Base-by-base conservation (phyloP, 768 basidiomycete species). In the Phaeotremella skinneri region DNA sequence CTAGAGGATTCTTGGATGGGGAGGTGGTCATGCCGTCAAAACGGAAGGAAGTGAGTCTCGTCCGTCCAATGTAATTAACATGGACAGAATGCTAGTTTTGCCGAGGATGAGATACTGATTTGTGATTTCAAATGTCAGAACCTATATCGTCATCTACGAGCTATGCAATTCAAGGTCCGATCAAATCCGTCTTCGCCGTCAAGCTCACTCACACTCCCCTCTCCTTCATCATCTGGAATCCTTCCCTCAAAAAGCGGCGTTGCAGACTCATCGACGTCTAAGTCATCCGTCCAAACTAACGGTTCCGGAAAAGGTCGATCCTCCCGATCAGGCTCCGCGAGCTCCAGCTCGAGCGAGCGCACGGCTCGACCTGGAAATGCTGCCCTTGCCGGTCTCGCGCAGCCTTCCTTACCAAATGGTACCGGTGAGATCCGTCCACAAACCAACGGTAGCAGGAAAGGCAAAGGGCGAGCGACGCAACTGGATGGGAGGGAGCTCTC, bases 11-110 rank as follows among this genome's bases (percentile, higher is more conserved):
- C 21, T 49, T 74, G 41, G 72, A 71, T 30, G 66, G 69, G 14
- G 72, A 74, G 23, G 51, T 30, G 2, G 55, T 74, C 3, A 63
- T 74, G 64, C 48, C 60, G 17, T 64, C 66, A 25, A 71, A 68
- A 60, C 58, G 69, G 26, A 74, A 74, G 55, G 72, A 74, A 56
- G 72, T 70, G 55, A 61, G 71, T 59, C 2, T 14, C 9, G 14
- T 47, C 9, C 23, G 13, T 4, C 27, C 26, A 37, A 20, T n/a
- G 2, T 39, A 17, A 20, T 25, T 14, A 16, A 14, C 4, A 41
- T 14, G 4, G 9, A 42, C 25, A 9, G 7, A 26, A 9, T 31
- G 3, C 49, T 34, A 6, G 17, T 32, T 39, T 21, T 17, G 29
- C 37, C 25, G 52, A 55, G n/a, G 2, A 27, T n/a, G 16, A 23